Evolutionary conservation across 257 asterid species (phyloP).

Genomic region (Mentha longifolia): DNA sequence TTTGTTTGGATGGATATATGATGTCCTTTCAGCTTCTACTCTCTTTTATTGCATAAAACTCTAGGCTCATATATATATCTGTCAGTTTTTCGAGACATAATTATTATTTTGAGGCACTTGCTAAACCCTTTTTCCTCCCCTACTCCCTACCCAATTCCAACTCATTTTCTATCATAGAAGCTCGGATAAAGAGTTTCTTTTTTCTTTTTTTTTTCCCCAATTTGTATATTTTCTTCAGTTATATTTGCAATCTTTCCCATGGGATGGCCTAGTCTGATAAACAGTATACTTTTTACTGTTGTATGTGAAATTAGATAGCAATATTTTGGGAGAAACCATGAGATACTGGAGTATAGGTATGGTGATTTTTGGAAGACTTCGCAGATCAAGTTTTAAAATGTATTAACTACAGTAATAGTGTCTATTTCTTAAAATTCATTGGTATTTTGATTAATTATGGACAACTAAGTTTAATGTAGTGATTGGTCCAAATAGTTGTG

Average conservation of each 20-base stretch:
- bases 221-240: constrained; percentile 20
- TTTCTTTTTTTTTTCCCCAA: background rate
- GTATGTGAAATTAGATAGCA: background rate
- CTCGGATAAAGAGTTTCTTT: background rate
- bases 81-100: background rate
- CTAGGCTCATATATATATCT: background rate
- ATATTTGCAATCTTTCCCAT: constrained; percentile 6
- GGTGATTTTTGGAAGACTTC: constrained; percentile 5
- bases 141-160: background rate
- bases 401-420: background rate
- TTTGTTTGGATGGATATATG: constrained; percentile 26
- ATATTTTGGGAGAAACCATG: constrained; percentile 2
- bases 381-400: constrained; percentile 9
- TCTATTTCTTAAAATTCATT: background rate
- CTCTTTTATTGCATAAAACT: constrained; percentile 3
- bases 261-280: background rate
- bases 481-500: constrained; percentile 16
- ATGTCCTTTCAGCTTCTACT: constrained; percentile 16
- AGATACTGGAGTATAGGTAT: constrained; percentile 10
- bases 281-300: background rate
- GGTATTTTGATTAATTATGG: background rate
- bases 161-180: constrained; percentile 17
- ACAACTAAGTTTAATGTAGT: background rate
- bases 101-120: constrained; percentile 20
- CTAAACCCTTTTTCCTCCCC: background rate